Evolutionary conservation across 495 filamentous ascomycete genomes (phyloP).

Genomic region (Aspergillus heteromorphus): DNA sequence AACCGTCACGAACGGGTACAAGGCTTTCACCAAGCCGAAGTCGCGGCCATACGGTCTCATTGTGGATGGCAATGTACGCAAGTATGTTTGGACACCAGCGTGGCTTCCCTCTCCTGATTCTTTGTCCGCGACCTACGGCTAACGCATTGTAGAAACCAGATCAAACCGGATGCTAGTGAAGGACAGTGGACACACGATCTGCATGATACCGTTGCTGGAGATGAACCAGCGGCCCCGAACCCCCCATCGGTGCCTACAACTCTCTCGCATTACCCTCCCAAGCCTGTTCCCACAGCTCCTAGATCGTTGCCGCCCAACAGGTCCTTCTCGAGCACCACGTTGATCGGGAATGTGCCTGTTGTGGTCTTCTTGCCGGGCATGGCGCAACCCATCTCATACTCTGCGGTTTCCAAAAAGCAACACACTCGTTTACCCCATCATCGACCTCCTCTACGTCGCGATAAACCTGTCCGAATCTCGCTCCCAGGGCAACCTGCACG

Average conservation of each 20-base stretch:
- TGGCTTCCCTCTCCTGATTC: not conserved
- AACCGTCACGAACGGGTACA: conserved; percentile 56
- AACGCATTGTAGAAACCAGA: conserved; percentile 56
- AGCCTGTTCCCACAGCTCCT: conserved; percentile 39
- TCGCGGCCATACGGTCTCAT: conserved; percentile 42
- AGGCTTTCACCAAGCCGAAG: conserved; percentile 36
- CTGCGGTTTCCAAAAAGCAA: conserved; percentile 69
- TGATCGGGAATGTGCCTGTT: conserved; percentile 76
- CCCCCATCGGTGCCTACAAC: conserved; percentile 11
- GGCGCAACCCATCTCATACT: conserved; percentile 62
- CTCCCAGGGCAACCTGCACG: conserved; percentile 70
- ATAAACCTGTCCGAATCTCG: conserved; percentile 94
- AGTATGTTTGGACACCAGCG: conserved; percentile 19
- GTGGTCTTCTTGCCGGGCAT: conserved; percentile 74
- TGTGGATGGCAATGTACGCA: conserved; percentile 43
- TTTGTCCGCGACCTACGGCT: conserved; percentile 1
- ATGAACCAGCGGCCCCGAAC: conserved; percentile 32
- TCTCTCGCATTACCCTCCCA: conserved; percentile 21
- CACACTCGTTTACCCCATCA: conserved; percentile 94
- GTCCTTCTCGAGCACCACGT: conserved; percentile 58
- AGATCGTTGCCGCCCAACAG: conserved; percentile 55
- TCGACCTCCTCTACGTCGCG: conserved; percentile 85
- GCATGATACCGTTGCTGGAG: conserved; percentile 69
- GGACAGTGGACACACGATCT: conserved; percentile 91
- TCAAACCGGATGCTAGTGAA: conserved; percentile 71